phyloP scores from a whole-genome alignment of 176 grass and related monocot genomes.

The Luzula sylvatica region DNA sequence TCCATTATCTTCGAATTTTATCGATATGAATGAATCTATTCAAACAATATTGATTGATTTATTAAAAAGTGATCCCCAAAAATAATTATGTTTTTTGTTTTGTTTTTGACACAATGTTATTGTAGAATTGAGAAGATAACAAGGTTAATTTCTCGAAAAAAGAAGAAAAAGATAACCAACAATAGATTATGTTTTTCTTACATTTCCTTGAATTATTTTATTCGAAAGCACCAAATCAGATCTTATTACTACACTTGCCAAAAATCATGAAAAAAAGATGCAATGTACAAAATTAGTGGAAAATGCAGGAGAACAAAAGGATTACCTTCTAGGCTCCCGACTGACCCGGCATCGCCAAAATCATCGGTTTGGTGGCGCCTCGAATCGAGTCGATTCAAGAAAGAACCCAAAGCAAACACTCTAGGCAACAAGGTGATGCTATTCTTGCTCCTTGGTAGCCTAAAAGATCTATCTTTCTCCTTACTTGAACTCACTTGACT shows the following conservation, averaged over 20 bases:
- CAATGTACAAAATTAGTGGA: too few species aligned
- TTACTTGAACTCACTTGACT: background rate
- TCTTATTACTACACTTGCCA: background rate
- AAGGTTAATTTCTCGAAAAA: too few species aligned
- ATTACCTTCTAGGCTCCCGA: conserved; percentile 69
- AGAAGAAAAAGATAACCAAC: too few species aligned
- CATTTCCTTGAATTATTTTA: too few species aligned
- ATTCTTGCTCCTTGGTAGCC: conserved; percentile 21
- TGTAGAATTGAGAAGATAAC: too few species aligned
- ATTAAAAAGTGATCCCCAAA: background rate
- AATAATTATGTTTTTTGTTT: background rate
- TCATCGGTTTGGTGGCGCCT: conserved; percentile 15
- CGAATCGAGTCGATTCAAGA: conserved; percentile 59
- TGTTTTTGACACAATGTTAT: too few species aligned
- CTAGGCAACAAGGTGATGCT: conserved; percentile 47
- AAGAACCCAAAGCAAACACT: conserved; percentile 55
- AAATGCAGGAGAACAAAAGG: background rate
- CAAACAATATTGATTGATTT: background rate
- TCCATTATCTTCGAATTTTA: conserved; percentile 97
- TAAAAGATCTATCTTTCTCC: conserved; percentile 9
- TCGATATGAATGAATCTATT: conserved; percentile 87
- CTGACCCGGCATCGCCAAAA: conserved; percentile 16
- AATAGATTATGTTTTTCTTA: too few species aligned
- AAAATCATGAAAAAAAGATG: background rate
- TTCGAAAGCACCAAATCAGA: too few species aligned